phyloP scores from a whole-genome alignment of 1,139 yeast species.

The Hansenula sp. region DNA sequence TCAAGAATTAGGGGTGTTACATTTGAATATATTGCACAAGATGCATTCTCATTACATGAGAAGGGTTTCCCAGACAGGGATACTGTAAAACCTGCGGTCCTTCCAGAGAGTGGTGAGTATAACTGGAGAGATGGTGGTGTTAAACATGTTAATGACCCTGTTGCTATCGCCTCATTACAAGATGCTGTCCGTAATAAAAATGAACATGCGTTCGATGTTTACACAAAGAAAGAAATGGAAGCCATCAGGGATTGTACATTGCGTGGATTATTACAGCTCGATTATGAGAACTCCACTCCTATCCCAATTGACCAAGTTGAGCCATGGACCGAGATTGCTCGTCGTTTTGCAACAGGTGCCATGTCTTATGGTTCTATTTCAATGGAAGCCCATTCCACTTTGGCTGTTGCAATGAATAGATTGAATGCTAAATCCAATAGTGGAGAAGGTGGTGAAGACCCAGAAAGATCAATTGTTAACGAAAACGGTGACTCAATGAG shows the following conservation, averaged over 20 bases:
- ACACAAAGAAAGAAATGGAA: slow-evolving; percentile 85
- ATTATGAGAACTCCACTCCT: slow-evolving; percentile 61
- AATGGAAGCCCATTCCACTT: slow-evolving; percentile 96
- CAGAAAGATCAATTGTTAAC: slow-evolving; percentile 77
- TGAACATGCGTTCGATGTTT: slow-evolving; percentile 87
- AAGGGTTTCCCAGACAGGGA: slow-evolving; percentile 83
- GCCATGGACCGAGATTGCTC: slow-evolving; percentile 98
- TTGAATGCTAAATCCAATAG: slow-evolving; percentile 97
- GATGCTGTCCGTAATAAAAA: slow-evolving; percentile 97
- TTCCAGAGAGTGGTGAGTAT: slow-evolving; percentile 96
- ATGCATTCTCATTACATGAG: slow-evolving; percentile 90
- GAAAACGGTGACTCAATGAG: slow-evolving; percentile 97
- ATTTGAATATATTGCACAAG: slow-evolving; percentile 93
- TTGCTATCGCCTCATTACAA: slow-evolving; percentile 91
- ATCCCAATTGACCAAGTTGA: slow-evolving; percentile 97
- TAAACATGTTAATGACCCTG: slow-evolving; percentile 90
- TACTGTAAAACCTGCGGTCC: slow-evolving; percentile 58
- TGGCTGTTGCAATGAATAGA: slow-evolving; percentile 98
- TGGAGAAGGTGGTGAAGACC: slow-evolving; percentile 99
- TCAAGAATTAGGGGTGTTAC: slow-evolving; percentile 95
- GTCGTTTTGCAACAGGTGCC: slow-evolving; percentile 97
- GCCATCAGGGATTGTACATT: slow-evolving; percentile 91
- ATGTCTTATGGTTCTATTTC: slow-evolving; percentile 99
- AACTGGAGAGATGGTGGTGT: slow-evolving; percentile 99
- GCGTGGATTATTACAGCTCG: slow-evolving; percentile 91